Evolutionary conservation across 768 basidiomycete species (phyloP).

Genomic region (Mycena sanguinolenta): DNA sequence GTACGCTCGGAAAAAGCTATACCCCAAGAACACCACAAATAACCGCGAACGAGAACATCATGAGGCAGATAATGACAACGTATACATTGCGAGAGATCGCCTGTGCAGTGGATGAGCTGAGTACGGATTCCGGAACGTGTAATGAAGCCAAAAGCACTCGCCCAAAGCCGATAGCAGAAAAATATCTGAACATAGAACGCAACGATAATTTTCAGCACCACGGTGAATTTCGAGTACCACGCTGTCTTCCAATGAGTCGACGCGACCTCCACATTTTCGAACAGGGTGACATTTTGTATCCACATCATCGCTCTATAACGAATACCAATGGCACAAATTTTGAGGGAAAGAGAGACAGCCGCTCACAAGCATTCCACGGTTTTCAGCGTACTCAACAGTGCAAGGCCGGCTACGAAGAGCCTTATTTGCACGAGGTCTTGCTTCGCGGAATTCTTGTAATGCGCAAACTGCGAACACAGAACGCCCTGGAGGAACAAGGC

Average conservation of each 20-base stretch:
- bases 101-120: neutral
- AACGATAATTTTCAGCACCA: neutral
- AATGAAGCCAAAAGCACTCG: neutral
- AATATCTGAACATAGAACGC: neutral
- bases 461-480: too few species aligned
- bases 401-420: neutral
- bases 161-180: slow-evolving; percentile 4
- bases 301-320: neutral
- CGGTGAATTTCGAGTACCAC: neutral
- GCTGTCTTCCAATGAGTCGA: neutral
- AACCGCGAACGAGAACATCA: too few species aligned
- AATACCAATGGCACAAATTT: neutral
- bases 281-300: neutral
- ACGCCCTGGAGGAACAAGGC: too few species aligned
- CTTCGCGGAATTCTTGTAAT: neutral
- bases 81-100: neutral
- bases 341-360: neutral
- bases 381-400: too few species aligned
- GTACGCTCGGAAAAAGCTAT: too few species aligned
- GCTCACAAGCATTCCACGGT: too few species aligned
- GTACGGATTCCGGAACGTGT: neutral
- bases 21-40: too few species aligned
- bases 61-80: neutral
- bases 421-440: neutral
- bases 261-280: neutral